Base-by-base conservation (phyloP, 2,329 filamentous ascomycete species). In the Penicillium verrucosum region DNA sequence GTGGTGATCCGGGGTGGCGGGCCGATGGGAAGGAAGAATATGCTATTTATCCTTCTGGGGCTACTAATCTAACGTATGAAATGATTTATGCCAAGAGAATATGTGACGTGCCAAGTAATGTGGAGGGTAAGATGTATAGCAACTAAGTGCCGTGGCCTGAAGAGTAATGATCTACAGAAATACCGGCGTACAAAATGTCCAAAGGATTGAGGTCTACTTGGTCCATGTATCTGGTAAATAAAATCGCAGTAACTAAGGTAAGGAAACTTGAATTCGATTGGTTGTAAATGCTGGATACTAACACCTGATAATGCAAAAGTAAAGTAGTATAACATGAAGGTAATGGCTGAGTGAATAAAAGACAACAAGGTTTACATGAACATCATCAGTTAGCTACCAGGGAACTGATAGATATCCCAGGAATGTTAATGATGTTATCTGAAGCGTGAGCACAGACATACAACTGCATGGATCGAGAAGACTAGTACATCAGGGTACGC, bases 121-220 rank as follows among this genome's bases (percentile, higher is more conserved):
- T 11, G 18, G 40, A 44, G 5, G 18, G 40, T 25, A 18, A 14
- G 5, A 38, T 45, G 38, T 58, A 49, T 51, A 53, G 42, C 32
- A 53, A 38, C n/a, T 30, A 34, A 56, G 51, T 53, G 47, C 52
- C 63, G 65, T 67, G 64, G 56, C 65, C 49, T 61, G 63, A 61
- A 61, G 27, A 66, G 65, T 46, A 69, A 66, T 63, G 67, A 69
- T 69, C 63, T 60, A 63, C 66, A 14, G 11, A 46, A 21, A 40
- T 21, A 21, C 11, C 14, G 21, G 38, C 9, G 14, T 37, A 21
- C 23, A 30, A 11, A 25, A 18, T 4, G 18, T 50, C 16, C 5
- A 14, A n/a, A 27, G 21, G 14, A 25, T 18, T 27, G 32, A 36
- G 9, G 14, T 30, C 5, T 30, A 30, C 18, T 7, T 47, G 1